phyloP scores from a whole-genome alignment of 805 yeast genomes.

The Teunomyces funiuensis region DNA sequence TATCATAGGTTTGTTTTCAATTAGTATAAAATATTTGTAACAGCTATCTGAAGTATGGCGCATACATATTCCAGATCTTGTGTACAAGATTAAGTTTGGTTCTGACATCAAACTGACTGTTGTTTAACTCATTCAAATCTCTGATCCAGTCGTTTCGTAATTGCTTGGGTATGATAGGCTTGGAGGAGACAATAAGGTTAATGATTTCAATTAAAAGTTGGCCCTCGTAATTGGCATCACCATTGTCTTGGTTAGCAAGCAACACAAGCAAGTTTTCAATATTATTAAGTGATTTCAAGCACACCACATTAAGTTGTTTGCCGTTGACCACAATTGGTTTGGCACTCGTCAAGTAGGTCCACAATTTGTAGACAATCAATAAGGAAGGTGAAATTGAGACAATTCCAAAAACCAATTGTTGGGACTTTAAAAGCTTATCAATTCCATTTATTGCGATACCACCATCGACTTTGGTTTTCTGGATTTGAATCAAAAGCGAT shows the following conservation, averaged over 20 bases:
- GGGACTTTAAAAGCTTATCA: constrained; percentile 84
- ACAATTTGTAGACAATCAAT: constrained; percentile 51
- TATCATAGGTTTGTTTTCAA: constrained; percentile 3
- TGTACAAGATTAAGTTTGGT: constrained; percentile 49
- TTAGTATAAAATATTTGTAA: neutral
- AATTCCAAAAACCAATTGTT: constrained; percentile 89
- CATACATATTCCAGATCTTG: constrained; percentile 65
- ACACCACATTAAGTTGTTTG: constrained; percentile 33
- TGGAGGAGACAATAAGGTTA: constrained; percentile 52
- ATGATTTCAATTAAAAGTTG: constrained; percentile 64
- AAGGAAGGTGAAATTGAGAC: constrained; percentile 85
- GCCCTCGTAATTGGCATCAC: constrained; percentile 46
- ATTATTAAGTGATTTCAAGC: constrained; percentile 50
- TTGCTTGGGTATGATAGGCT: constrained; percentile 48
- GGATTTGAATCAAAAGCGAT: constrained; percentile 85
- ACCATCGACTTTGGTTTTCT: constrained; percentile 94
- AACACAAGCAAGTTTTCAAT: constrained; percentile 52
- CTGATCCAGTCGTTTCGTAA: constrained; percentile 55
- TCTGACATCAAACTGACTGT: constrained; percentile 32
- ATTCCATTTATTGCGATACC: constrained; percentile 87
- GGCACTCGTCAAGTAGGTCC: constrained; percentile 36
- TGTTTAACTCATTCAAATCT: constrained; percentile 62
- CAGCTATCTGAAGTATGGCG: constrained; percentile 32
- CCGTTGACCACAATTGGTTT: constrained; percentile 32
- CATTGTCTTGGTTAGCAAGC: constrained; percentile 10